Evolutionary conservation across 257 asterid species (phyloP), one percentile per base, ranked within the genome.

Genomic region (Ligustrum vulgare): DNA sequence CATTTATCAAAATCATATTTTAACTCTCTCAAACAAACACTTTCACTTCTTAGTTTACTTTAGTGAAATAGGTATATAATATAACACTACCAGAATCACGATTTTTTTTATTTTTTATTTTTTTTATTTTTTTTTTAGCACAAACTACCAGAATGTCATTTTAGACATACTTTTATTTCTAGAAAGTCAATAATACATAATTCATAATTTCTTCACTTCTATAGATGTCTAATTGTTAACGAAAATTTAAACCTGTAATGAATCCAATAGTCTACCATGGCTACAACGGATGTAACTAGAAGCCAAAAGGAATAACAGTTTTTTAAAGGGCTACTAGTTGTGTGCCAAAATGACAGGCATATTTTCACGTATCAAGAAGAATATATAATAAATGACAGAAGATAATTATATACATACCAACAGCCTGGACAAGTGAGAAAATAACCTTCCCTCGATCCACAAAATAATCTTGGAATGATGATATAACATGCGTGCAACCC

Each of bases 361-460:
- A 43, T 43, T 43, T 49, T 51, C 39, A 60, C 1, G 25, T 13
- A 36, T 22, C 37, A 1, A 34, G n/a, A 22, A 58, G 47, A 37
- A 45, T n/a, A n/a, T n/a, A n/a, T 2, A n/a, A 75, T 20, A 70
- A 72, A 28, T 22, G 34, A 60, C 16, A 60, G 11, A 4, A 60
- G 67, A 41, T 58, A 51, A 47, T 22, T 35, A 6, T 31, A 43
- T 35, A 75, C 85, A 41, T 85, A 93, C 98, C 98, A 39, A 93
- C 86, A 68, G 97, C 98, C 86, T 94, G 97, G 10, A 91, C 96
- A 31, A 94, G 94, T 13, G 86, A 89, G 71, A 87, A 32, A 67
- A 94, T 89, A 78, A 88, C 85, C 77, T 75, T 90, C 72, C 79
- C 92, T 43, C 97, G 87, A 72, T 87, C 90, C 76, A 85, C 43